phyloP scores from a whole-genome alignment of 2,329 filamentous ascomycete genomes.

The Epichloe glyceriae region DNA sequence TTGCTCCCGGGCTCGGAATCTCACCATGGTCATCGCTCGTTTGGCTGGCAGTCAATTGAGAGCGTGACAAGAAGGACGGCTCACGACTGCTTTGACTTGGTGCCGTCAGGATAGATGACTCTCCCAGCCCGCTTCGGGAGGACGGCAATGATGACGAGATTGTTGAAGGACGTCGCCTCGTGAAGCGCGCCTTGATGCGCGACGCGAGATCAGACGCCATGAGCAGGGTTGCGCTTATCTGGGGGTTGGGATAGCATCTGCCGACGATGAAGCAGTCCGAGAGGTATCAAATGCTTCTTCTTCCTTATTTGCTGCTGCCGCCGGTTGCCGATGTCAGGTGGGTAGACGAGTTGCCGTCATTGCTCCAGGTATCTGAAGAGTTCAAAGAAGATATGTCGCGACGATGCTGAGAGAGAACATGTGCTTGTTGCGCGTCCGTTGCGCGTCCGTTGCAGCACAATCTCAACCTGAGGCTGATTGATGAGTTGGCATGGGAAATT shows the following conservation, averaged over 20 bases:
- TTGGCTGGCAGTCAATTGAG: slow-evolving; percentile 1
- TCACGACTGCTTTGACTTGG: slow-evolving; percentile 7
- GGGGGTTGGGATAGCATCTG: slow-evolving; percentile 2
- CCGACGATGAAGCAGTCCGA: background rate
- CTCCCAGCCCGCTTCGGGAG: slow-evolving; percentile 15
- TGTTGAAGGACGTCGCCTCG: slow-evolving; percentile 28
- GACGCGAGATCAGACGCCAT: slow-evolving; percentile 34
- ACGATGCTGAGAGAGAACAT: background rate
- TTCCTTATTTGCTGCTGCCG: background rate
- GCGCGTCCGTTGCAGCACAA: background rate
- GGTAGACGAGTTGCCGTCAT: background rate
- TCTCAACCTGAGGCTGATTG: background rate
- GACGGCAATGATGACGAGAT: slow-evolving; percentile 25
- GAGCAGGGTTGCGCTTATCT: background rate
- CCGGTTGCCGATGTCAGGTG: background rate
- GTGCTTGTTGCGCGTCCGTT: background rate
- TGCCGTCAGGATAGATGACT: slow-evolving; percentile 6
- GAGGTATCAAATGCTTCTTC: background rate
- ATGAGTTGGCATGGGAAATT: background rate
- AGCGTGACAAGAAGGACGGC: background rate
- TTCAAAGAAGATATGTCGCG: no score
- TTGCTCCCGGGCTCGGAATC: background rate
- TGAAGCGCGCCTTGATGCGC: slow-evolving; percentile 34
- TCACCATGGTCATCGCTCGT: slow-evolving; percentile 1
- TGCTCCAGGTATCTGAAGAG: background rate